Evolutionary conservation across 2,329 filamentous ascomycete genomes (phyloP).

Genomic region (Chaetomiaceae sp.): DNA sequence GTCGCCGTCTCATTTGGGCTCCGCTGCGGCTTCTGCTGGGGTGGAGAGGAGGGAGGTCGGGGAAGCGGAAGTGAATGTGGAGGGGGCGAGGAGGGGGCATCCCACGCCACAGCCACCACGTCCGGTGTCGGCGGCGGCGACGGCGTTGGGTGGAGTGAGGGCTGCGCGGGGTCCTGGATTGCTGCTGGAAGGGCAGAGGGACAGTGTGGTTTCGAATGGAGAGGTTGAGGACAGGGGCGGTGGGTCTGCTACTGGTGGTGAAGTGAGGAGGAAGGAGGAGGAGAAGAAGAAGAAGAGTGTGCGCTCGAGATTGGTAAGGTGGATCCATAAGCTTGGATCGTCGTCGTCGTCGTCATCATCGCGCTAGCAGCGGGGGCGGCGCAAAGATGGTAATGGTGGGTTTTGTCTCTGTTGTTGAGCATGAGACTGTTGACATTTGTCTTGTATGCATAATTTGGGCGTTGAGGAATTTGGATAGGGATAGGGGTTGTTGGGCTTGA

Average conservation of each 20-base stretch:
- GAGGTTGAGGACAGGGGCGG: neutral
- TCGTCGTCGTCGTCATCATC: neutral
- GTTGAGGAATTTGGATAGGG: neutral
- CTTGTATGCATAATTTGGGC: too few relatives aligned
- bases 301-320: constrained; percentile 15
- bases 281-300: constrained; percentile 9
- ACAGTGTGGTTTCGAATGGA: neutral
- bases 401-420: neutral
- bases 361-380: neutral
- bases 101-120: too few relatives aligned
- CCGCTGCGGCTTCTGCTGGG: neutral
- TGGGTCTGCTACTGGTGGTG: neutral
- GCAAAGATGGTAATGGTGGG: neutral
- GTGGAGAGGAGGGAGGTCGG: neutral
- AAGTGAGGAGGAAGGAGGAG: neutral
- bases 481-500: neutral
- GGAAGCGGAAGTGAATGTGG: neutral
- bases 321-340: constrained; percentile 19
- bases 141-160: too few relatives aligned
- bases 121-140: too few relatives aligned
- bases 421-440: too few relatives aligned
- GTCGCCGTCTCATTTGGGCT: too few relatives aligned
- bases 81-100: too few relatives aligned
- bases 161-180: too few relatives aligned
- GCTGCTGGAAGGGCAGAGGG: too few relatives aligned